Evolutionary conservation across 2,329 filamentous ascomycete genomes (phyloP), one percentile per base, ranked within the genome.

Genomic region (Sporothrix mexicana): DNA sequence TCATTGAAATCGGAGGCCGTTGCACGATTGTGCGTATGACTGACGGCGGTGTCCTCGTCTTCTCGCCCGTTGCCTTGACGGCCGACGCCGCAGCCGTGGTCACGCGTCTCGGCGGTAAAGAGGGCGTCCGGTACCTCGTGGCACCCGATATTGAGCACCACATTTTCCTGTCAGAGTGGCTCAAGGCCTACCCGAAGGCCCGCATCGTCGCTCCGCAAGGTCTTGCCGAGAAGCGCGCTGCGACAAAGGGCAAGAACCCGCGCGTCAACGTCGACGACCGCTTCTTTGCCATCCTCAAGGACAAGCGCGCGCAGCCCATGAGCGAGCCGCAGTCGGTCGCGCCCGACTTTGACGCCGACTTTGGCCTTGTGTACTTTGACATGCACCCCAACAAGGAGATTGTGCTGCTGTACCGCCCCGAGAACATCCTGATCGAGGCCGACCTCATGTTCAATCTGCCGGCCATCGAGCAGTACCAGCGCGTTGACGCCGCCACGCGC

Each of bases 361-460:
- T 98, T 79, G 91, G 93, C 49, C 90, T 89, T 77, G 95, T 97
- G 82, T 97, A 92, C 80, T 91, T 98, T 72, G 88, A 92, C 77
- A 88, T 88, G 2, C 89, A 98, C 81, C 83, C 85, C 43, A 98
- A 97, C 84, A 92, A 93, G 79, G 96, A 99, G 82, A 84, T 98
- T 43, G 94, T 96, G 36, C 94, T 98, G 82, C 84, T 91, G 79
- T 94, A 97, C 85, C 91, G 90, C 80, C 94, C 93, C 0, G 91
- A 93, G 13, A 84, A 85, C 72, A 92, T 94, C 0, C 83, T 99
- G 61, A 95, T 99, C 79, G 85, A 97, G 83, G 96, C 94, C 6
- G 96, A 99, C 81, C 82, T 98, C 57, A 80, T 98, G 76, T 98
- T 98, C 86, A 98, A 98, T 81, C 83, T 97, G 47, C 96, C 96